These are phyloP conservation scores for Paecilomyces formosus DNA, from an alignment of 2,329 filamentous ascomycete genomes.

Conservation along the genomic window DNA sequence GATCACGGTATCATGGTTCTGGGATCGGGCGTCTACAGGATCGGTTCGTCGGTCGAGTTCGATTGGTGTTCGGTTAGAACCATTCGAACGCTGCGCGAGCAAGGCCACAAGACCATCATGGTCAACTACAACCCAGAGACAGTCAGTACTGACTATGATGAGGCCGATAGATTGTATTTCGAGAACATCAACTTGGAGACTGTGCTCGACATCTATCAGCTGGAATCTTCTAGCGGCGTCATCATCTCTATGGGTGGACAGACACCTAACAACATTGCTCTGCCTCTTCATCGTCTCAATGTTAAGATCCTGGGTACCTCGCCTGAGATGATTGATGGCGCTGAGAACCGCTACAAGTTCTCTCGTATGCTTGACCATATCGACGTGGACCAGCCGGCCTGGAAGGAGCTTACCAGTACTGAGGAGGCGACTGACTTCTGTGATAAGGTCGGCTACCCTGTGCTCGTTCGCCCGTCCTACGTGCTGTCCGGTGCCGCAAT, in stretches of 20 bases:
- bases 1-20: slow-evolving; percentile 95
- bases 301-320: slow-evolving; percentile 93
- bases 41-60: slow-evolving; percentile 96
- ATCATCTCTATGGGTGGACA: slow-evolving; percentile 96
- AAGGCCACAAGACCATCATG: slow-evolving; percentile 92
- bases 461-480: slow-evolving; percentile 91
- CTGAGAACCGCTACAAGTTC: slow-evolving; percentile 98
- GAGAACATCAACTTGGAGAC: slow-evolving; percentile 91
- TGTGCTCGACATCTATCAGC: slow-evolving; percentile 84
- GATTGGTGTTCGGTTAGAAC: slow-evolving; percentile 98
- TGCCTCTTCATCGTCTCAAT: slow-evolving; percentile 79
- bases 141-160: slow-evolving; percentile 83
- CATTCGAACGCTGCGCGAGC: slow-evolving; percentile 78
- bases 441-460: slow-evolving; percentile 80
- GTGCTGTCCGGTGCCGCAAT: slow-evolving; percentile 95
- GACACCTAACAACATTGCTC: slow-evolving; percentile 94
- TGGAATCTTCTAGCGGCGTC: slow-evolving; percentile 76
- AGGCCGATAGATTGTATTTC: slow-evolving; percentile 91
- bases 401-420: slow-evolving; percentile 96
- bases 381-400: slow-evolving; percentile 88
- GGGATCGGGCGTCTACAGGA: slow-evolving; percentile 91
- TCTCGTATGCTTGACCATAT: slow-evolving; percentile 96
- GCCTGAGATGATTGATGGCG: slow-evolving; percentile 96
- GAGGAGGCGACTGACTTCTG: slow-evolving; percentile 86
- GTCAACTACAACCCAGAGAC: slow-evolving; percentile 92